A percentile compares a stretch with the other conserved stretches of the same genome.
phyloP scores from a whole-genome alignment of 805 yeast species.

The Candida sakaeoensis region DNA sequence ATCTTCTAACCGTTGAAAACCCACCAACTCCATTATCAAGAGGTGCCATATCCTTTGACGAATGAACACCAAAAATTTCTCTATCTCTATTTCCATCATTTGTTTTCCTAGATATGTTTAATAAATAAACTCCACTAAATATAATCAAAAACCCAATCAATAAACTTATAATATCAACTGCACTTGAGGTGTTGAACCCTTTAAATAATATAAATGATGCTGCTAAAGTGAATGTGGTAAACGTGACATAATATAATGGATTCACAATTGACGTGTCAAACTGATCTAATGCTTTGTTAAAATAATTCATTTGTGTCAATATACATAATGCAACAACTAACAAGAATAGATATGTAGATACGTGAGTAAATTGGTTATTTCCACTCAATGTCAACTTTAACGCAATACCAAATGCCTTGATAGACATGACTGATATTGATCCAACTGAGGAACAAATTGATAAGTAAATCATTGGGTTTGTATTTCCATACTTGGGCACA shows the following conservation, averaged over 20 bases:
- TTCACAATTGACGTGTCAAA: slow-evolving; percentile 90
- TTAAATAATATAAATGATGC: slow-evolving; percentile 84
- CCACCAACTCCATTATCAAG: slow-evolving; percentile 83
- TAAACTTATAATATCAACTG: slow-evolving; percentile 75
- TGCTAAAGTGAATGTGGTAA: slow-evolving; percentile 80
- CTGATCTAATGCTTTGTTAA: slow-evolving; percentile 89
- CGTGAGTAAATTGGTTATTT: slow-evolving; percentile 81
- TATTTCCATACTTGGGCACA: slow-evolving; percentile 75
- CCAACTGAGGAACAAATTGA: slow-evolving; percentile 90
- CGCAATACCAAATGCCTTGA: slow-evolving; percentile 92
- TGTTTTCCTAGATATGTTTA: slow-evolving; percentile 71
- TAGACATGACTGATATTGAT: slow-evolving; percentile 84
- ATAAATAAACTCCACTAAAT: slow-evolving; percentile 80
- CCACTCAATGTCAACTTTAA: slow-evolving; percentile 80
- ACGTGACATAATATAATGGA: slow-evolving; percentile 86
- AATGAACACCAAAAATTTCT: slow-evolving; percentile 61
- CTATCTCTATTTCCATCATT: slow-evolving; percentile 46
- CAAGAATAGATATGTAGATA: slow-evolving; percentile 79
- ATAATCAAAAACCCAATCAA: slow-evolving; percentile 83
- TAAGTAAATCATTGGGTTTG: slow-evolving; percentile 84
- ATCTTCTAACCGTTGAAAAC: slow-evolving; percentile 64
- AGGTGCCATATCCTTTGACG: slow-evolving; percentile 52
- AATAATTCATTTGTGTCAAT: slow-evolving; percentile 87
- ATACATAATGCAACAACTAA: slow-evolving; percentile 77
- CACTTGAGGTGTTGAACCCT: slow-evolving; percentile 81